Base-by-base conservation (phyloP, 768 basidiomycete genomes). In the Xerocomus potaroensis region DNA sequence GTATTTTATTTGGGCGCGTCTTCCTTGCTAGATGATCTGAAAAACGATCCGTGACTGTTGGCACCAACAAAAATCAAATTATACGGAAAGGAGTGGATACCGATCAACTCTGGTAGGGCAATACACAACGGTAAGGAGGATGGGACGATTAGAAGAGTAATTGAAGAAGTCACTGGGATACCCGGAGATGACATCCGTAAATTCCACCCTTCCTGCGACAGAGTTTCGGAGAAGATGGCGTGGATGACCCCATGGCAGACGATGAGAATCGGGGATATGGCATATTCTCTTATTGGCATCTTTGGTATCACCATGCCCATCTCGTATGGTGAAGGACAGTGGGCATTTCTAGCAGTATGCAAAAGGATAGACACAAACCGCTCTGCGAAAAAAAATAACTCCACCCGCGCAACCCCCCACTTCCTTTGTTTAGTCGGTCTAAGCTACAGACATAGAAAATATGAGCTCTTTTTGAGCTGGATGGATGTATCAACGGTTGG, bases 211-310 rank as follows among this genome's bases (percentile, higher is more conserved):
- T 42, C 47, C 7, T 36, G 34, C 7, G 33, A 43, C 16, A 26
- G 41, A 10, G 39, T 47, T 11, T 40, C 47, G 5, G 47, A 48
- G 41, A 48, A 37, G 29, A 48, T 48, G 47, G 31, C 22, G 18
- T 48, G 47, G 47, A 42, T 42, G 34, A 27, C 47, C 7, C 19
- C 34, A 26, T 41, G 47, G 2, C 26, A 42, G 12, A 32, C 47
- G 7, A 42, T 35, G 15, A 21, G 41, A 14, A 8, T 31, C 15
- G 47, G 43, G 26, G 47, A 48, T 23, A 31, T 37, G 16, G 47
- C 47, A 2, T 48, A 42, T 23, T 48, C 41, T 16, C 47, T 48
- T 1, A 29, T 48, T 15, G 47, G 47, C 7, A 42, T 48, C 34
- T 48, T 48, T 18, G 19, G 43, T 19, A 36, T 43, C 35, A 34